A percentile compares a stretch with the other conserved stretches of the same genome.
These are phyloP conservation scores for Aegilops bicornis DNA, from an alignment of 176 grass and related monocot genomes.

Conservation along the genomic window DNA sequence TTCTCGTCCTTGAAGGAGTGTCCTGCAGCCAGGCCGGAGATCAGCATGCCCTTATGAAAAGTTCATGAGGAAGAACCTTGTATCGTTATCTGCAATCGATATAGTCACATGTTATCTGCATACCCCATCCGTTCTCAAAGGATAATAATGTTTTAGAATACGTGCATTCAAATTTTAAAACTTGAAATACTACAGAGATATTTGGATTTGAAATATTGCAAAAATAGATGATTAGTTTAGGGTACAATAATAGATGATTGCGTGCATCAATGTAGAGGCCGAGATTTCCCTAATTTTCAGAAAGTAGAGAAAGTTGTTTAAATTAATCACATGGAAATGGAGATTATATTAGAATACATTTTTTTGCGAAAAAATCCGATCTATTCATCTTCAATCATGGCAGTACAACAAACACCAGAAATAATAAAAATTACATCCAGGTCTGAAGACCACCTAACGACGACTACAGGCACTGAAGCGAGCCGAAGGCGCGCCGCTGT, in stretches of 20 bases:
- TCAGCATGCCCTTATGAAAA: not conserved
- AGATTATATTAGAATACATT: not conserved
- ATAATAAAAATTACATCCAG: no score
- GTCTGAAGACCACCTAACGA: no score
- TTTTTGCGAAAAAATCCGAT: no score
- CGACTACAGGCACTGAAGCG: no score
- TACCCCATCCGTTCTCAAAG: not conserved
- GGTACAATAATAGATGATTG: no score
- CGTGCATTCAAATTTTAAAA: not conserved
- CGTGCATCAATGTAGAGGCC: no score
- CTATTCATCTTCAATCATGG: no score
- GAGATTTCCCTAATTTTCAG: no score
- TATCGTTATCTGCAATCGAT: not conserved
- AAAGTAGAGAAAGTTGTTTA: not conserved
- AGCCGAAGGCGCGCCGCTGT: no score
- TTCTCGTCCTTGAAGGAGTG: not conserved
- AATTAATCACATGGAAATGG: not conserved
- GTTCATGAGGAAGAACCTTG: not conserved
- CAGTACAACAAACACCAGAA: no score
- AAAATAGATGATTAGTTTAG: no score
- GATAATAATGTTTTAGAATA: not conserved
- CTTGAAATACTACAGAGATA: not conserved
- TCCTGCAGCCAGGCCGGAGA: not conserved
- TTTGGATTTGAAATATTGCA: no score
- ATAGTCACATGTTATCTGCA: not conserved